Conservation (phyloP, 192 early-diverging fungal genomes). For the Linnemannia exigua region DNA sequence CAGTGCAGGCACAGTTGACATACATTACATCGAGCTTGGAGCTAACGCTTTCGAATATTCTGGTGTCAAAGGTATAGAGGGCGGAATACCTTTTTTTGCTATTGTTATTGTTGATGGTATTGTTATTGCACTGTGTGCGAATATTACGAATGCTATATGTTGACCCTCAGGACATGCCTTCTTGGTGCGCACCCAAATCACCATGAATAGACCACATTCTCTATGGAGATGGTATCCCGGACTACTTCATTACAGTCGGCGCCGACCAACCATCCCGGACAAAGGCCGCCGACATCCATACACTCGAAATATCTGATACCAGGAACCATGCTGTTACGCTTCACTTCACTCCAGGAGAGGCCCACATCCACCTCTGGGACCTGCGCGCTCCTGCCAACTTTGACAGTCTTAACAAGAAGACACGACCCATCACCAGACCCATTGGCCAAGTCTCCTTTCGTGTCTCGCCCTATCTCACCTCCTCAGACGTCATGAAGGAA, state of each 20-base stretch:
- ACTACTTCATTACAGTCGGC: slow-evolving; percentile 2
- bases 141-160: background rate
- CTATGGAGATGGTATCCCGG: background rate
- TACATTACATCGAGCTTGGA: slow-evolving; percentile 1
- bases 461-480: background rate
- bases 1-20: background rate
- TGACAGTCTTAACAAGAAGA: background rate
- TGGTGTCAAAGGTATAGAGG: background rate
- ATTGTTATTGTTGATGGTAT: too few relatives aligned
- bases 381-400: background rate
- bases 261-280: background rate
- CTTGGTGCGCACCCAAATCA: background rate
- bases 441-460: background rate
- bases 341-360: background rate
- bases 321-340: background rate
- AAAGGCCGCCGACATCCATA: background rate
- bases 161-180: background rate
- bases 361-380: background rate
- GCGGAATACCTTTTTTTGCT: too few relatives aligned
- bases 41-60: background rate
- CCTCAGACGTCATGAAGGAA: background rate
- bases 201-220: background rate
- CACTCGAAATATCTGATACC: background rate
- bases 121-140: background rate
- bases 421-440: background rate